Base-by-base conservation (phyloP, 495 filamentous ascomycete genomes). In the Evernia prunastri region DNA sequence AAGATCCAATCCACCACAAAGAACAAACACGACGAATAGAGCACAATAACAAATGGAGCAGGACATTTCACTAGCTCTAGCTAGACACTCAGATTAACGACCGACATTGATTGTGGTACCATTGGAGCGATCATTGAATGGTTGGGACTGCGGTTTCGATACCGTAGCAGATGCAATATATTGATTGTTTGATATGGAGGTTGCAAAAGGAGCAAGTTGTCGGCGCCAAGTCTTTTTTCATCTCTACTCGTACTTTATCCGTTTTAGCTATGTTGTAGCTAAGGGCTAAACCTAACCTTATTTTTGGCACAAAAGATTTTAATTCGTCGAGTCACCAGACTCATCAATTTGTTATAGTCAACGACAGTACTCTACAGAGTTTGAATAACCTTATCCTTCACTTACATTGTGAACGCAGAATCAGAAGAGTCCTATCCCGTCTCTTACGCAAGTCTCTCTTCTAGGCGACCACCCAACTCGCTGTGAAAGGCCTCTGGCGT, bases 361-460 rank as follows among this genome's bases (percentile, higher is more conserved):
- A 43, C 2, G 10, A n/a, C 42, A 43, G 10, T n/a, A 43, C 40
- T 17, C 15, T 17, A 20, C 17, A 42, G 17, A 42, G 20, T 2
- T 8, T 43, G 42, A 43, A 43, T 8, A 43, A 9, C 42, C 20
- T n/a, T 43, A 17, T 4, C 40, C 40, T n/a, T n/a, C 10, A n/a
- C 7, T 7, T 2, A n/a, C 0, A 43, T 12, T n/a, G n/a, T 8
- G n/a, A 43, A 8, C 20, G 18, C 42, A 43, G 10, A 20, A 43
- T 20, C 40, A 18, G 42, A 43, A 43, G 6, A n/a, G 7, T 43
- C 20, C n/a, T 43, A 20, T n/a, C 18, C 8, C 18, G n/a, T 43
- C 42, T 49, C 23, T 49, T 49, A 49, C 23, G n/a, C n/a, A 49
- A 49, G n/a, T 49, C 45, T n/a, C 25, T 49, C 45, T 11, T 49